phyloP scores from a whole-genome alignment of 495 filamentous ascomycete species.

The Cercophora sp. region DNA sequence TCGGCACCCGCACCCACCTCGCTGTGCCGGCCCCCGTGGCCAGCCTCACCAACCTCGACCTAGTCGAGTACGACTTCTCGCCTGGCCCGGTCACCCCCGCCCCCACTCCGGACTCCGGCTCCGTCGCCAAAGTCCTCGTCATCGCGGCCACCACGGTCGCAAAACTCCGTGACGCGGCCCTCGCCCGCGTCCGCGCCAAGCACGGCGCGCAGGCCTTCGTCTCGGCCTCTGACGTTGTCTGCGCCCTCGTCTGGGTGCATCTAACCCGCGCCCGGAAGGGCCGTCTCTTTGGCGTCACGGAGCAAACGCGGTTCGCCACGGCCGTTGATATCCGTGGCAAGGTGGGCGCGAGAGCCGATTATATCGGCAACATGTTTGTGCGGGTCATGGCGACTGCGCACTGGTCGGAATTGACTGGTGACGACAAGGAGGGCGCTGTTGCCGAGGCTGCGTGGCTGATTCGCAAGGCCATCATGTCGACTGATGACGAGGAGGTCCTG shows the following conservation, averaged over 20 bases:
- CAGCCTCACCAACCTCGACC: too few species aligned
- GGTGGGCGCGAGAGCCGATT: neutral
- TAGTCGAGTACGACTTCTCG: too few species aligned
- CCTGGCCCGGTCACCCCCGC: too few species aligned
- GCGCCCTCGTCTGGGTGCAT: slow-evolving; percentile 11
- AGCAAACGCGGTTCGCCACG: slow-evolving; percentile 1
- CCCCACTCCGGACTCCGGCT: too few species aligned
- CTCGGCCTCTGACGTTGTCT: slow-evolving; percentile 4
- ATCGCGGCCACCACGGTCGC: too few species aligned
- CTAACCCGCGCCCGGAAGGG: slow-evolving; percentile 12
- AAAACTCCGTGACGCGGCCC: too few species aligned
- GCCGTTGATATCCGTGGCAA: slow-evolving; percentile 6
- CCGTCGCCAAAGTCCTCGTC: too few species aligned
- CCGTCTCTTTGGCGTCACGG: neutral
- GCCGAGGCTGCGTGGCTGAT: slow-evolving; percentile 1
- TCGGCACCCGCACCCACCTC: too few species aligned
- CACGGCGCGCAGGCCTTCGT: neutral
- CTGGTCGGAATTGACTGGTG: too few species aligned
- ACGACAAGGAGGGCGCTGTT: too few species aligned
- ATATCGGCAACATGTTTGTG: slow-evolving; percentile 13
- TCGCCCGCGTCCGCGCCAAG: too few species aligned
- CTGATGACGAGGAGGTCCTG: neutral
- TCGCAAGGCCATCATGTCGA: neutral
- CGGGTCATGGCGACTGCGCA: neutral
- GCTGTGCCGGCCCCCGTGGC: too few species aligned